Conservation (phyloP, 1,139 yeast species). For the Yamadazyma blattariae region DNA sequence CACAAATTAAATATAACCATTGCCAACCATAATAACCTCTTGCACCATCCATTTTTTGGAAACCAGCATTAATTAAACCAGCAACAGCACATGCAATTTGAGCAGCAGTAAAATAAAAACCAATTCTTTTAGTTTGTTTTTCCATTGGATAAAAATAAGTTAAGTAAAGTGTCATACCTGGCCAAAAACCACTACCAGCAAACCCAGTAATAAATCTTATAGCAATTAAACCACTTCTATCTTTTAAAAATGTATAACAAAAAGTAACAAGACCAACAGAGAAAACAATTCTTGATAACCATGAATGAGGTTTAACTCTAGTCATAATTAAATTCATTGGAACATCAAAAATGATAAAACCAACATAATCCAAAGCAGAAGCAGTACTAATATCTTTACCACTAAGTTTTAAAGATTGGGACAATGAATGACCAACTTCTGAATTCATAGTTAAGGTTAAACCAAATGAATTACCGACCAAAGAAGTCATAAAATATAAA, state of each 20-base stretch:
- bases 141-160: conserved; percentile 86
- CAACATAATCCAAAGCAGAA: conserved; percentile 79
- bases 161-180: conserved; percentile 83
- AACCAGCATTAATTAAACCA: conserved; percentile 83
- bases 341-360: conserved; percentile 77
- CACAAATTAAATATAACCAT: conserved; percentile 82
- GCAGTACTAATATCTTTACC: conserved; percentile 68
- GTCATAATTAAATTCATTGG: conserved; percentile 90
- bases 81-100: conserved; percentile 85
- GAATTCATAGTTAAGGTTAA: conserved; percentile 79
- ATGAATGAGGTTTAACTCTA: conserved; percentile 76
- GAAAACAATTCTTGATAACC: conserved; percentile 78
- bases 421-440: conserved; percentile 59
- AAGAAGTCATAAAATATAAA: conserved; percentile 74
- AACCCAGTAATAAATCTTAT: conserved; percentile 72
- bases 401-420: conserved; percentile 48
- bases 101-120: conserved; percentile 89
- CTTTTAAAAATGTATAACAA: conserved; percentile 61
- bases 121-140: conserved; percentile 74
- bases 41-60: conserved; percentile 74
- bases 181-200: conserved; percentile 92
- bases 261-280: conserved; percentile 76
- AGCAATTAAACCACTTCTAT: conserved; percentile 63
- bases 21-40: conserved; percentile 80
- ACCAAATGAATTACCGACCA: conserved; percentile 77